Base-by-base conservation (phyloP, 1,284 basidiomycete genomes). In the Apiotrichum gamsii region DNA sequence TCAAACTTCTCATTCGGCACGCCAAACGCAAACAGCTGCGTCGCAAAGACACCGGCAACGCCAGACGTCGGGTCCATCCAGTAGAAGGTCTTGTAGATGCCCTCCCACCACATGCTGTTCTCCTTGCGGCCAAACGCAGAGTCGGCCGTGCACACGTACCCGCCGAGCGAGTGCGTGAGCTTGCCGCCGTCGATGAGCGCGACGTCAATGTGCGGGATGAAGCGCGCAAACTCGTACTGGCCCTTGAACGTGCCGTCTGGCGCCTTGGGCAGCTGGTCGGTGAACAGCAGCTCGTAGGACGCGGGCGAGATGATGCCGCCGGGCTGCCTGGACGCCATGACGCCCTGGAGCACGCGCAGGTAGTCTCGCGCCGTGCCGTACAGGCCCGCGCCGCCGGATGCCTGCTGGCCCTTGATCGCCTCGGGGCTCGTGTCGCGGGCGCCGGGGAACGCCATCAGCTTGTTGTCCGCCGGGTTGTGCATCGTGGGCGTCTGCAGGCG, bases 321-420 rank as follows among this genome's bases (percentile, higher is more conserved):
- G 43, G 8, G 44, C 6, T 36, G 20, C 18, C 45, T 33, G 19
- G 48, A 56, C 15, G 45, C 44, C 11, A 70, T 57, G 28, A 70
- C 33, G 11, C 46, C 56, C 42, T 62, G 57, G 8, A 67, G 54
- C 41, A 67, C 50, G 1, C 44, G 45, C 19, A 68, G 59, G 46
- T 65, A 68, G 47, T 70, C 66, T 25, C 49, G 52, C 8, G 57
- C 47, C 0, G 60, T 67, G 5, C 66, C 66, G 41, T 56, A 64
- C 19, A 70, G 45, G 3, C 68, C 68, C 4, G 49, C 68, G 14
- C 66, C 67, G n/a, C 67, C 67, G 3, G 56, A 53, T 2, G 34
- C 48, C n/a, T n/a, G n/a, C 21, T 64, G 51, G 10, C 64, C 66
- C 39, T 65, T 81, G 80, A 54, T 87, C 76, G 21, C 87, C 77